Evolutionary conservation across 2,329 filamentous ascomycete genomes (phyloP).

Genomic region (Eutypa lata): DNA sequence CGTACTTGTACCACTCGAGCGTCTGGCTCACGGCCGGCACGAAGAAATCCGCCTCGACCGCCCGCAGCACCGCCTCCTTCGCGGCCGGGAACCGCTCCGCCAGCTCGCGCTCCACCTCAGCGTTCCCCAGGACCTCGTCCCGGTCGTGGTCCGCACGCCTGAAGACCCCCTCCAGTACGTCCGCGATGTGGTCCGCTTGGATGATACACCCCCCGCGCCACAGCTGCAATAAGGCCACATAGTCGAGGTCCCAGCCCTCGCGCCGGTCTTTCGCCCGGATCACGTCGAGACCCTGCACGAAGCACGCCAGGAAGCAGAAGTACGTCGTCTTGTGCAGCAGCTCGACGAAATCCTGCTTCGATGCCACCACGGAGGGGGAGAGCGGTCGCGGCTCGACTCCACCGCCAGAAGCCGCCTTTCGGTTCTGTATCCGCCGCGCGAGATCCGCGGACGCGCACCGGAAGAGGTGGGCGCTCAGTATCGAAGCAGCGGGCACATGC

Average conservation of each 20-base stretch:
- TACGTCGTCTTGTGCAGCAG: constrained; percentile 61
- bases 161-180: constrained; percentile 50
- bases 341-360: constrained; percentile 48
- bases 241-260: constrained; percentile 58
- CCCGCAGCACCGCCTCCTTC: constrained; percentile 54
- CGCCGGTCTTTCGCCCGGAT: constrained; percentile 56
- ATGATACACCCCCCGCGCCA: constrained; percentile 73
- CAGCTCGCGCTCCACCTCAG: constrained; percentile 51
- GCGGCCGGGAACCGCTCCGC: constrained; percentile 46
- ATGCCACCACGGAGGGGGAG: constrained; percentile 17
- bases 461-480: constrained; percentile 61
- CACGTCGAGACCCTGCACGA: constrained; percentile 64
- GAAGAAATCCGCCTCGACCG: constrained; percentile 54
- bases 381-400: constrained; percentile 18
- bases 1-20: constrained; percentile 66
- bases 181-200: constrained; percentile 61
- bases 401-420: constrained; percentile 38
- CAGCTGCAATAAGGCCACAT: constrained; percentile 52
- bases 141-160: too few species aligned
- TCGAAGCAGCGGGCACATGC: constrained; percentile 62
- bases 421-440: constrained; percentile 48
- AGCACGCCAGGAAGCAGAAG: constrained; percentile 57
- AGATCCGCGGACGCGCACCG: constrained; percentile 62
- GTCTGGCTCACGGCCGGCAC: constrained; percentile 59
- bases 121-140: constrained; percentile 42